A percentile compares a stretch with the other conserved stretches of the same genome.
Conservation (phyloP, 352 stramenopile species). For the Phytophthora multivora region DNA sequence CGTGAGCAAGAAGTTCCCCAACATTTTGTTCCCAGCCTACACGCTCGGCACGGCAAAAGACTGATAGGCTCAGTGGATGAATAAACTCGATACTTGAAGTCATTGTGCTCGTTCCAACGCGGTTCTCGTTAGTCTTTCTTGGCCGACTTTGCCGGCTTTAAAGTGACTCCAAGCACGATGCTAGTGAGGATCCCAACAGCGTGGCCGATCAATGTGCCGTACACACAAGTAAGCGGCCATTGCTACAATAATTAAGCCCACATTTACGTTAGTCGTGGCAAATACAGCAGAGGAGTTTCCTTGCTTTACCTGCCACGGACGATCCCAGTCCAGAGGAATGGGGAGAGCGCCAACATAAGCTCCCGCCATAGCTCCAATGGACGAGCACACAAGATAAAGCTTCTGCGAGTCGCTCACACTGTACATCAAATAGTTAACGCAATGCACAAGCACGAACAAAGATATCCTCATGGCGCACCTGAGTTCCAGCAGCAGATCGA, state of each 20-base stretch:
- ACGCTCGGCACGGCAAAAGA: slow-evolving; percentile 71
- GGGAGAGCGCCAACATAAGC: slow-evolving; percentile 77
- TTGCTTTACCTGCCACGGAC: slow-evolving; percentile 79
- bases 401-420: slow-evolving; percentile 54
- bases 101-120: background rate
- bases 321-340: slow-evolving; percentile 89
- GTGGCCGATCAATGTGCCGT: slow-evolving; percentile 61
- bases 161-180: slow-evolving; percentile 15
- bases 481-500: slow-evolving; percentile 61
- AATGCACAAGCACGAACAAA: background rate
- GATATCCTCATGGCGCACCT: slow-evolving; percentile 27
- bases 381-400: slow-evolving; percentile 53
- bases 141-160: slow-evolving; percentile 14
- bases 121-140: slow-evolving; percentile 29
- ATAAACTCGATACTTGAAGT: background rate
- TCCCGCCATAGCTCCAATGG: slow-evolving; percentile 63
- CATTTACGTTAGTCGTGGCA: background rate
- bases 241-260: slow-evolving; percentile 47
- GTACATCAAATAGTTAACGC: background rate
- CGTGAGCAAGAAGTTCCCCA: slow-evolving; percentile 97
- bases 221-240: slow-evolving; percentile 88
- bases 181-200: slow-evolving; percentile 44
- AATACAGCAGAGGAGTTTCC: background rate
- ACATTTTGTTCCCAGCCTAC: slow-evolving; percentile 93
- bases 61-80: slow-evolving; percentile 12